Base-by-base conservation (phyloP, 2,329 filamentous ascomycete species). In the Uncinocarpus reesii region DNA sequence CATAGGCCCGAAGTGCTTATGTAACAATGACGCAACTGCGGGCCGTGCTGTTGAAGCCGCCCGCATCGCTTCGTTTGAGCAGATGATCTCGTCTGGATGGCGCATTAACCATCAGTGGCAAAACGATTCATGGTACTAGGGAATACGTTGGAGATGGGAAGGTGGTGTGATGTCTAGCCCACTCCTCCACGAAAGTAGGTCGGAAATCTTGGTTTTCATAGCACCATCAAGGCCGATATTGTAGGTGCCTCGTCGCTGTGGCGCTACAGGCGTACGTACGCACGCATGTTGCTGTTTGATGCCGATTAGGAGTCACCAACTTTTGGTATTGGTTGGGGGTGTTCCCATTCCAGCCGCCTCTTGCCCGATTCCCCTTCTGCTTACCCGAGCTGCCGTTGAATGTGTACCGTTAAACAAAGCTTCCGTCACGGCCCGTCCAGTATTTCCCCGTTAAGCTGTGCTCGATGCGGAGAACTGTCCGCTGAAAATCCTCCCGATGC, bases 91-190 rank as follows among this genome's bases (percentile, higher is more conserved):
- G n/a, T n/a, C n/a, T n/a, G n/a, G n/a, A n/a, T n/a, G n/a, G n/a
- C n/a, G n/a, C n/a, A n/a, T n/a, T n/a, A n/a, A n/a, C n/a, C n/a
- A n/a, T n/a, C n/a, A n/a, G n/a, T n/a, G n/a, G n/a, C n/a, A n/a
- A n/a, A n/a, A n/a, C n/a, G n/a, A n/a, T n/a, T n/a, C n/a, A n/a
- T n/a, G n/a, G n/a, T n/a, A n/a, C n/a, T n/a, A n/a, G n/a, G n/a
- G n/a, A n/a, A n/a, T n/a, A n/a, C n/a, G n/a, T 15, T 32, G 16
- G 10, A 43, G 16, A 34, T 6, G 29, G 28, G 28, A 20, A 37
- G 43, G 29, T 28, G 18, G 43, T 36, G 42, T 35, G 1, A 18
- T 44, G 42, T 45, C 42, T 24, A 16, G 26, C 21, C n/a, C 23
- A 38, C 16, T 8, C 21, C 26, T 21, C 2, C 28, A 4, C 3